These are phyloP conservation scores for Saturnispora diversa DNA, from an alignment of 805 yeast species.

Conservation along the genomic window DNA sequence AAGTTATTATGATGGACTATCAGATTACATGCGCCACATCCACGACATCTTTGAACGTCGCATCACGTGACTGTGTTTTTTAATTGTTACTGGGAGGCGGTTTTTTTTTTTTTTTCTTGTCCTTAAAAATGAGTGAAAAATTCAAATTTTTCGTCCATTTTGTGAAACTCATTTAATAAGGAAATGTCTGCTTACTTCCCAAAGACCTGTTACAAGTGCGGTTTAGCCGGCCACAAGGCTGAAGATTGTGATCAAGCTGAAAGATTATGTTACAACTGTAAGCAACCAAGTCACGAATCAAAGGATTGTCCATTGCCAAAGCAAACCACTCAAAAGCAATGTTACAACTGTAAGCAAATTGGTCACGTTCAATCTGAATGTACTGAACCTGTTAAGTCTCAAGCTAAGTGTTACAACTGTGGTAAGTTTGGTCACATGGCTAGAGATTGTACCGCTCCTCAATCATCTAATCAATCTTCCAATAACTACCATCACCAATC, in stretches of 20 bases:
- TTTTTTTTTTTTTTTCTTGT: too few species aligned
- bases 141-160: background rate
- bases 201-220: slow-evolving; percentile 87
- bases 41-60: too few species aligned
- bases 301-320: slow-evolving; percentile 84
- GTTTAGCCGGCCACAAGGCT: slow-evolving; percentile 86
- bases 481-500: slow-evolving; percentile 20
- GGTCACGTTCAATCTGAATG: slow-evolving; percentile 90
- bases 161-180: background rate
- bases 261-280: slow-evolving; percentile 89
- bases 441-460: slow-evolving; percentile 56
- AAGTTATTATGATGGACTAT: too few species aligned
- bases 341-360: slow-evolving; percentile 86
- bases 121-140: too few species aligned
- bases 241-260: slow-evolving; percentile 79
- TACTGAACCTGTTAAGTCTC: slow-evolving; percentile 45
- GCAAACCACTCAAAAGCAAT: slow-evolving; percentile 77
- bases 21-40: too few species aligned
- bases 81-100: too few species aligned
- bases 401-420: slow-evolving; percentile 75
- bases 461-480: slow-evolving; percentile 12
- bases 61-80: too few species aligned
- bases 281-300: slow-evolving; percentile 82
- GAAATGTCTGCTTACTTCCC: slow-evolving; percentile 23
- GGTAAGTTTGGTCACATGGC: slow-evolving; percentile 76